Percentiles rank a stretch among this genome's conserved stretches.
Conservation (phyloP, 352 stramenopile genomes). For the Pythium myriotylum region DNA sequence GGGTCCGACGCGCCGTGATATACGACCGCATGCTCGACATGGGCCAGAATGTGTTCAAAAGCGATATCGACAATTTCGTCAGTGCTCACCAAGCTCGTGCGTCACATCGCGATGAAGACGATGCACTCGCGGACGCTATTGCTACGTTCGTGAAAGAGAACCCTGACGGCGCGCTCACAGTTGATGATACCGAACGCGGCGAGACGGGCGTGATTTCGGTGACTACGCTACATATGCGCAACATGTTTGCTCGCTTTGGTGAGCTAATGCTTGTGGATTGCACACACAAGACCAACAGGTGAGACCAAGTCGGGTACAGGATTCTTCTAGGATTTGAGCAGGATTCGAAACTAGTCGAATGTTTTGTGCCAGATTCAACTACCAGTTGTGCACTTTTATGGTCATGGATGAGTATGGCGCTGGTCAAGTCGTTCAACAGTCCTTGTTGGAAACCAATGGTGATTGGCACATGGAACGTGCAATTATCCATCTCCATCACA, state of each 20-base stretch:
- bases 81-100: not conserved
- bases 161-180: not conserved
- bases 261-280: slow-evolving; percentile 13
- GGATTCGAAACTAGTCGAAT: no score
- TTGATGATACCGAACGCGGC: slow-evolving; percentile 7
- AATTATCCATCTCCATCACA: not conserved
- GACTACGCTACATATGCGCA: slow-evolving; percentile 6
- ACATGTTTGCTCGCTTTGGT: slow-evolving; percentile 1
- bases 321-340: not conserved
- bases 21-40: not conserved
- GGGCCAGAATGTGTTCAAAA: not conserved
- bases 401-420: slow-evolving; percentile 15
- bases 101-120: not conserved
- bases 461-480: slow-evolving; percentile 15
- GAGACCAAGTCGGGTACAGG: no score
- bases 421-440: slow-evolving; percentile 14
- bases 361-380: slow-evolving; percentile 1
- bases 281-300: slow-evolving; percentile 21
- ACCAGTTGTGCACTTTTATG: slow-evolving; percentile 20
- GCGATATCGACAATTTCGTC: not conserved
- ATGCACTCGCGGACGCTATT: not conserved
- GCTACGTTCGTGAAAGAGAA: not conserved
- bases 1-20: not conserved
- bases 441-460: slow-evolving; percentile 12
- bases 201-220: no score